Evolutionary conservation across 768 basidiomycete genomes (phyloP), one percentile per base, ranked within the genome.

Genomic region (Calocybe indica): DNA sequence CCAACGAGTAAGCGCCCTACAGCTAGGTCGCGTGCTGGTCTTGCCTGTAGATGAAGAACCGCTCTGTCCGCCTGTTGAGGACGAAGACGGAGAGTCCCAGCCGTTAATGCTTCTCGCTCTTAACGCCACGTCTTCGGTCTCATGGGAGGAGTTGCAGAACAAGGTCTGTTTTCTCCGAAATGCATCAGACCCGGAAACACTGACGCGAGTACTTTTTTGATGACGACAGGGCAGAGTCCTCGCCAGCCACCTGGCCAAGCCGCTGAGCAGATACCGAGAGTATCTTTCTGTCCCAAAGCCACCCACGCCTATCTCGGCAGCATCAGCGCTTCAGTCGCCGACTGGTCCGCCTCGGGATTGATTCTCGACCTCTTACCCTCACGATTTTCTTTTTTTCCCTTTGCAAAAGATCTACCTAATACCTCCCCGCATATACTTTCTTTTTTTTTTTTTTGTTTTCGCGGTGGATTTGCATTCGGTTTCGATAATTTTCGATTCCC

Each of bases 11-110:
- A 37, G 15, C 40, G 45, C 35, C 38, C 39, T 6, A 47, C 35
- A 90, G 88, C 69, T 87, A 13, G 88, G 88, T 9, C 76, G 80
- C 37, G 78, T 89, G 33, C 65, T 85, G 14, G 85, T 89, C 10
- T 59, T 86, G 6, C 80, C 85, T 4, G 72, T 89, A 12, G 73
- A 80, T 33, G 75, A 79, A 13, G 47, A 55, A 10, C 48, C 52
- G 31, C 52, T 50, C 33, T 12, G 48, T 49, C 22, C 53, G 42
- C 53, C 49, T 22, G 46, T 10, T 35, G 41, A 38, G 10, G 12
- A 42, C 37, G 38, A 46, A 35, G 40, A 37, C 2, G 63, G 66
- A 30, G 66, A 67, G 28, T 58, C 63, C 52, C 66, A 64, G 62
- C 88, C 88, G 7, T 53, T 86, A 46, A 72, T 89, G 77, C 66